phyloP scores from a whole-genome alignment of 768 basidiomycete genomes.

The Auricularia heimuer region DNA sequence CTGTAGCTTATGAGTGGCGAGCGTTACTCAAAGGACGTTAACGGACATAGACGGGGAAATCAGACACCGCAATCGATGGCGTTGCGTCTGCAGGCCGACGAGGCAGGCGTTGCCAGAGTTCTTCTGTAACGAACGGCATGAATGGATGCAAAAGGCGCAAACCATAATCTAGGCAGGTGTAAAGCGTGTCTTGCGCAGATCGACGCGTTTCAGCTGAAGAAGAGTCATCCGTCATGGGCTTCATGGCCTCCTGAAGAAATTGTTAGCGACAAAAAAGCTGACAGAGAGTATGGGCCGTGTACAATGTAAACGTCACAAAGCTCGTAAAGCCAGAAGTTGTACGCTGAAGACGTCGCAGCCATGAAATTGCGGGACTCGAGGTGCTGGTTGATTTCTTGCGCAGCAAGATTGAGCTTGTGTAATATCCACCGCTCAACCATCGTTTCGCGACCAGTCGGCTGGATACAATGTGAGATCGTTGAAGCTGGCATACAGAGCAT shows the following conservation, averaged over 20 bases:
- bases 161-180: conserved; percentile 88
- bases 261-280: conserved; percentile 1
- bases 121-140: conserved; percentile 99
- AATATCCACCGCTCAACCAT: conserved; percentile 93
- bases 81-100: conserved; percentile 72
- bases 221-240: conserved; percentile 85
- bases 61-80: conserved; percentile 81
- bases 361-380: conserved; percentile 85
- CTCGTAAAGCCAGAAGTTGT: conserved; percentile 98
- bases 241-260: conserved; percentile 81
- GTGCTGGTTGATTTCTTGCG: conserved; percentile 62
- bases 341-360: conserved; percentile 70
- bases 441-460: conserved; percentile 85
- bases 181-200: conserved; percentile 92
- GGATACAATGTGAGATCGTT: not conserved
- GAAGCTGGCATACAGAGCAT: conserved; percentile 7
- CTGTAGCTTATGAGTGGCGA: conserved; percentile 25
- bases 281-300: conserved; percentile 19
- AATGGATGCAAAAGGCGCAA: conserved; percentile 89
- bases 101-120: conserved; percentile 94
- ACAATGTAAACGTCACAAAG: conserved; percentile 99
- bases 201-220: conserved; percentile 49
- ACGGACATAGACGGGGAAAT: conserved; percentile 73
- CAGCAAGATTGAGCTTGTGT: conserved; percentile 82
- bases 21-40: not conserved